Evolutionary conservation across 2,329 filamentous ascomycete species (phyloP), one percentile per base, ranked within the genome.

Genomic region (Aspergillus sp.): DNA sequence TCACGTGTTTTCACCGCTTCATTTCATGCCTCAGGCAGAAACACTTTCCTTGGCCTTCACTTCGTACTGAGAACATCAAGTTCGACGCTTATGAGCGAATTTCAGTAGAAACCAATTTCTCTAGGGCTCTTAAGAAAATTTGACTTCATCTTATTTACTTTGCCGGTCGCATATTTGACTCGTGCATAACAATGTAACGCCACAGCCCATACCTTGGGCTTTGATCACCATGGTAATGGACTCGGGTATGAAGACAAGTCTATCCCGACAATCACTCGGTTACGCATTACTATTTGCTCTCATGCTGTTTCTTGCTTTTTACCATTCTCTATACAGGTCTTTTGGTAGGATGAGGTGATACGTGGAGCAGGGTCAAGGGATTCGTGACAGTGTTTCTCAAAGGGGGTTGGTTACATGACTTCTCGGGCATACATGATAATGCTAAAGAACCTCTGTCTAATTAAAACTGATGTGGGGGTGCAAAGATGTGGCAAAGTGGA

Each of bases 361-460:
- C 55, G 54, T 61, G 61, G 62, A 61, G 53, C 57, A 58, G 54
- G 58, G 60, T 55, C 62, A 67, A 60, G 63, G 64, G 61, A 36
- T 73, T 74, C 73, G 69, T 75, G 65, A 66, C 70, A 67, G 68
- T 65, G 67, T 68, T 71, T 75, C 70, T 72, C 66, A 62, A 57
- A 39, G 53, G 21, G 32, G 38, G 39, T 53, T 65, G 64, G 61
- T 69, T 78, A 78, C 76, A 78, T 78, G 74, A 77, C 67, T 76
- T 75, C 69, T 71, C 66, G 72, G 70, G 73, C 71, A 74, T 75
- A 75, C 73, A 75, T 74, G 73, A 74, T 60, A 70, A 73, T 68
- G 72, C 68, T 74, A 71, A 69, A 57, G 64, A 67, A 67, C 65
- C 66, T 72, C 72, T 70, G 72, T 76, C 73, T 76, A 76, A 75